Base-by-base conservation (phyloP, 345 rosid species). In the Linum tenue region DNA sequence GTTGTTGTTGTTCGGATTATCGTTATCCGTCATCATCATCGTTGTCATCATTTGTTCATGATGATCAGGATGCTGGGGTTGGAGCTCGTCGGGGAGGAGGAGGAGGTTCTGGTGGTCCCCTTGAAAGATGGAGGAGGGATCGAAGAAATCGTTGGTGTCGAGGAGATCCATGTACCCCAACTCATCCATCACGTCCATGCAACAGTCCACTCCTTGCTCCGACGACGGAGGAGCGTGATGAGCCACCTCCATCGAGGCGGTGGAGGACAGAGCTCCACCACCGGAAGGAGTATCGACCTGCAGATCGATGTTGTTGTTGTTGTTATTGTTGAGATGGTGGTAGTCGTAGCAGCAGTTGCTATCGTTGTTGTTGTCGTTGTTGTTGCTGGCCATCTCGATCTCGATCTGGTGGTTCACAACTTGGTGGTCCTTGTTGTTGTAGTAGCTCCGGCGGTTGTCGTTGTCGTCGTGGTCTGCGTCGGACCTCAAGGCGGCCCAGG, bases 151-250 rank as follows among this genome's bases (percentile, higher is more conserved):
- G 16, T 84, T 81, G 73, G 72, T 75, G 59, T 87, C 92, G 1
- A 88, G 80, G 43, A 85, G 81, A 82, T 91, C 99, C 86, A 88
- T 79, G 91, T 81, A 91, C 3, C 89, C 90, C 2, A 89, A 83
- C 70, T 75, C 82, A 70, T 89, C 97, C 91, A 88, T 82, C 70
- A 83, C 84, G 62, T 85, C 91, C 79, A 82, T 81, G 77, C 87
- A 81, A 60, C 76, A 86, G 0, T 72, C 78, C 2, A 70, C 50
- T 5, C 64, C 72, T 39, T 78, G 82, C 22, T 80, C 85, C 4
- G 64, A 4, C 57, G 67, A 61, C 3, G 36, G 15, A 5, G n/a
- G n/a, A n/a, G 9, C 5, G 9, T 17, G 60, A 55, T 72, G 82
- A 65, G 62, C 36, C 39, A 88, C 74, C 72, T 88, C 89, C 95